phyloP scores from a whole-genome alignment of 495 filamentous ascomycete genomes.

The Tuber brumale region DNA sequence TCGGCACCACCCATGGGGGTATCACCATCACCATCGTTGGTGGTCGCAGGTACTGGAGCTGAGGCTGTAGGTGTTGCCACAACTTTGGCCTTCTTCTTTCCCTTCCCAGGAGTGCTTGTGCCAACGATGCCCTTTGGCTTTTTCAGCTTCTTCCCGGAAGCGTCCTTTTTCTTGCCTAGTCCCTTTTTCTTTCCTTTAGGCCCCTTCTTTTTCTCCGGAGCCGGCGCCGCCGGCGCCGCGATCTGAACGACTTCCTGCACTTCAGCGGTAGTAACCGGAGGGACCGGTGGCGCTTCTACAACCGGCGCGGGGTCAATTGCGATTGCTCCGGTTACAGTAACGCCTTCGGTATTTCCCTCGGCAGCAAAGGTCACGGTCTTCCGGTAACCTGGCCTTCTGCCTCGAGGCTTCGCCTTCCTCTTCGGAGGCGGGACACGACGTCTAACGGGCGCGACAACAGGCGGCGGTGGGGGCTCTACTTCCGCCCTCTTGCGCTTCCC shows the following conservation, averaged over 20 bases:
- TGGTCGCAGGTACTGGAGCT: neutral
- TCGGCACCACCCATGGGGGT: neutral
- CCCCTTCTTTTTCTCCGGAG: neutral
- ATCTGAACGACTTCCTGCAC: constrained; percentile 2
- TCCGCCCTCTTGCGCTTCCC: constrained; percentile 58
- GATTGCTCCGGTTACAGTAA: neutral
- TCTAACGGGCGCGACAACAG: constrained; percentile 52
- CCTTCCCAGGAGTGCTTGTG: neutral
- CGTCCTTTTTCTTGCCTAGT: neutral
- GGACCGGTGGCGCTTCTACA: neutral
- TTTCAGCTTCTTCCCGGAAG: neutral
- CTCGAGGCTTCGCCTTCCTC: constrained; percentile 43
- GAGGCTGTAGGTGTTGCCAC: neutral
- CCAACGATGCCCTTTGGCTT: neutral
- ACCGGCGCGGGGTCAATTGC: neutral
- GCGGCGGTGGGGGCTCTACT: constrained; percentile 58
- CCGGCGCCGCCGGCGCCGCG: neutral
- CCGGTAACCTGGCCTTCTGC: constrained; percentile 37
- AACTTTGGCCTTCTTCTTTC: neutral
- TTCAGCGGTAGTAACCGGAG: constrained; percentile 2
- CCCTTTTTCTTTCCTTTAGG: constrained; percentile 3
- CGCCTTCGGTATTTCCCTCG: constrained; percentile 9
- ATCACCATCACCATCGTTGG: neutral
- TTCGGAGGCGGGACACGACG: constrained; percentile 64
- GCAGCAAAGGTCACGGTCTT: constrained; percentile 42